Evolutionary conservation across 352 stramenopile genomes (phyloP).

Genomic region (Lagenidium giganteum): DNA sequence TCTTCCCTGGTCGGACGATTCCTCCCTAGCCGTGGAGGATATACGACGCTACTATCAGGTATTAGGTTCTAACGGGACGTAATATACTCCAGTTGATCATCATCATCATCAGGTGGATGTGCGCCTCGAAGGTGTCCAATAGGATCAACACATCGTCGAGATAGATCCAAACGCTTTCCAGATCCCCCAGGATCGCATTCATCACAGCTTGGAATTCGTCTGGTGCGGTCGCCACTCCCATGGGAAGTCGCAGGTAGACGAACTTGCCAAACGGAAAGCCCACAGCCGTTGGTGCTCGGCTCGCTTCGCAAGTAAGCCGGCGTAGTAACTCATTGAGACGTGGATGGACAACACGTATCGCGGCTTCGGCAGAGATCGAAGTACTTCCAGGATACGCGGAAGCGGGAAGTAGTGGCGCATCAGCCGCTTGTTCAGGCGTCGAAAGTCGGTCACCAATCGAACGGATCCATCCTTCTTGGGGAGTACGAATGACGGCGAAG

Average conservation of each 20-base stretch:
- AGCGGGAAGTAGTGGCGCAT: slow-evolving; percentile 4
- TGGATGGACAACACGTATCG: slow-evolving; percentile 19
- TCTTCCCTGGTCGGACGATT: too few species aligned
- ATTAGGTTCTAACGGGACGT: too few species aligned
- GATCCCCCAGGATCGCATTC: slow-evolving; percentile 1
- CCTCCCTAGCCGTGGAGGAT: too few species aligned
- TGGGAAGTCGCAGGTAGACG: slow-evolving; percentile 16
- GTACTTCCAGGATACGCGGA: slow-evolving; percentile 32
- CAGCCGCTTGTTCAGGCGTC: slow-evolving; percentile 28
- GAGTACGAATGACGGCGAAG: slow-evolving; percentile 14
- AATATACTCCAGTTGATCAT: too few species aligned
- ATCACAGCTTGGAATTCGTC: slow-evolving; percentile 6
- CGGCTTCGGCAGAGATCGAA: slow-evolving; percentile 13
- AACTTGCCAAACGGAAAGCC: slow-evolving; percentile 24
- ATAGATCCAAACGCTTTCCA: slow-evolving; percentile 2
- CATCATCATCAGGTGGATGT: too few species aligned
- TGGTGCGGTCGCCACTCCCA: slow-evolving; percentile 15
- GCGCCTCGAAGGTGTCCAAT: not conserved
- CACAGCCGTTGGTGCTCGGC: slow-evolving; percentile 14
- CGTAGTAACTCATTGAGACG: slow-evolving; percentile 30
- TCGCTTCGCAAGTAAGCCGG: slow-evolving; percentile 18
- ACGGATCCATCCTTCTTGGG: slow-evolving; percentile 29
- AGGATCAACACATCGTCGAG: slow-evolving; percentile 8
- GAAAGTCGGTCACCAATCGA: slow-evolving; percentile 26
- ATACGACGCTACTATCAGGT: too few species aligned